Percentiles rank a stretch among this genome's conserved stretches.
phyloP scores from a whole-genome alignment of 345 rosid species.

The Draba incana region DNA sequence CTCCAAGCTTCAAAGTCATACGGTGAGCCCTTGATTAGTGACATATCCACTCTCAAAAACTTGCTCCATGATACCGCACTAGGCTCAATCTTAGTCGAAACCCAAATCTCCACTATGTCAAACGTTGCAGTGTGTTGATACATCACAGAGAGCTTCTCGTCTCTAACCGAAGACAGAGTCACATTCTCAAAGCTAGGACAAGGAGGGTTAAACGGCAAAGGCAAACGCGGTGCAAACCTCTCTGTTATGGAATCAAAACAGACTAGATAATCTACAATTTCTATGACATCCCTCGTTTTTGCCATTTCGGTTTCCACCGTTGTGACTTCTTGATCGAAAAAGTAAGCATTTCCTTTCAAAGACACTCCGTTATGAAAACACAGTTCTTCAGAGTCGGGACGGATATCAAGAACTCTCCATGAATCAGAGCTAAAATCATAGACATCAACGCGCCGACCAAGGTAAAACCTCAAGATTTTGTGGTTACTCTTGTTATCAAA shows the following conservation, averaged over 20 bases:
- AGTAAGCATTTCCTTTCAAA: neutral
- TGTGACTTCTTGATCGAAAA: neutral
- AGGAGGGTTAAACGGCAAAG: neutral
- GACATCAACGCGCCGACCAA: neutral
- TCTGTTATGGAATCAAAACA: neutral
- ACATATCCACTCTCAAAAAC: neutral
- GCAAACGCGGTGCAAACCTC: neutral
- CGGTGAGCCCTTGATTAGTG: neutral
- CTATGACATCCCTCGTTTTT: no score
- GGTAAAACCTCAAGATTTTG: neutral
- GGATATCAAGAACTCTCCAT: neutral
- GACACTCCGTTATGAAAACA: neutral
- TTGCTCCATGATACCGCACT: neutral
- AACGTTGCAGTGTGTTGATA: neutral
- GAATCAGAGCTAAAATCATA: neutral
- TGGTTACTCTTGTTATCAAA: neutral
- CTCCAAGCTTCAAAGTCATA: neutral
- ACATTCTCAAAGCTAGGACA: no score
- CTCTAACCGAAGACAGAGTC: neutral
- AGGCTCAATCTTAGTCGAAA: neutral
- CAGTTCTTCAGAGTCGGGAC: neutral
- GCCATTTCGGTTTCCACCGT: no score
- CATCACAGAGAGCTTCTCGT: neutral
- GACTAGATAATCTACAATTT: neutral
- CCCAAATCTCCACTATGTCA: neutral